Conservation (phyloP, 345 rosid genomes). For the Firmiana major region DNA sequence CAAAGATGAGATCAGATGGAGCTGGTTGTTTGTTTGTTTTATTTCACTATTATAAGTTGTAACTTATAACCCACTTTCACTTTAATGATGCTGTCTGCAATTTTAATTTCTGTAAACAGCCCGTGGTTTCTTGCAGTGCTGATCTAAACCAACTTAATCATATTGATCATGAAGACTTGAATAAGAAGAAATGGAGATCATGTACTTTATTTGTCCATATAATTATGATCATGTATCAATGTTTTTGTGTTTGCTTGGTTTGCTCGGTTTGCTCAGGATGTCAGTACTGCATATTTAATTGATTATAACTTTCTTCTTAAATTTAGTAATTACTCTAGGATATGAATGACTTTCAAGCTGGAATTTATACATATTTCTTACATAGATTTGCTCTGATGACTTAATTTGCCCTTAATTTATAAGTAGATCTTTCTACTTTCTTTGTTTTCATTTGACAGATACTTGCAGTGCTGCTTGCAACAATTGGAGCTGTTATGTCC, state of each 20-base stretch:
- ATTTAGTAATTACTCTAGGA: neutral
- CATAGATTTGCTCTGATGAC: neutral
- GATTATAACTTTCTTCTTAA: neutral
- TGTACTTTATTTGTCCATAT: neutral
- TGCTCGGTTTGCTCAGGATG: no score
- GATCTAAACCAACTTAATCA: neutral
- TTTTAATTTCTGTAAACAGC: neutral
- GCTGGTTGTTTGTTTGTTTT: slow-evolving; percentile 4
- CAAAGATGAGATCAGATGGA: slow-evolving; percentile 14
- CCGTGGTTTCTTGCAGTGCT: neutral
- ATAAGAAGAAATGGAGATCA: slow-evolving; percentile 10
- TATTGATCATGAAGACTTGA: slow-evolving; percentile 12
- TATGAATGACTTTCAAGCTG: neutral
- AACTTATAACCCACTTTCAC: slow-evolving; percentile 21
- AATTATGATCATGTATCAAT: slow-evolving; percentile 1
- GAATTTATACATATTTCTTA: neutral
- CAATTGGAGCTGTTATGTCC: slow-evolving; percentile 58
- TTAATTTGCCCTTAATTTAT: neutral
- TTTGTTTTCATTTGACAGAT: slow-evolving; percentile 25
- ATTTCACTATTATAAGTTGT: slow-evolving; percentile 1
- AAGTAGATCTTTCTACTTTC: neutral
- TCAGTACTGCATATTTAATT: neutral
- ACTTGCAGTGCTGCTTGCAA: slow-evolving; percentile 42
- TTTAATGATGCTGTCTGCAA: slow-evolving; percentile 44
- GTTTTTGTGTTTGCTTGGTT: neutral